phyloP scores from a whole-genome alignment of 768 basidiomycete species.

The Neoboletus subvelutipes region DNA sequence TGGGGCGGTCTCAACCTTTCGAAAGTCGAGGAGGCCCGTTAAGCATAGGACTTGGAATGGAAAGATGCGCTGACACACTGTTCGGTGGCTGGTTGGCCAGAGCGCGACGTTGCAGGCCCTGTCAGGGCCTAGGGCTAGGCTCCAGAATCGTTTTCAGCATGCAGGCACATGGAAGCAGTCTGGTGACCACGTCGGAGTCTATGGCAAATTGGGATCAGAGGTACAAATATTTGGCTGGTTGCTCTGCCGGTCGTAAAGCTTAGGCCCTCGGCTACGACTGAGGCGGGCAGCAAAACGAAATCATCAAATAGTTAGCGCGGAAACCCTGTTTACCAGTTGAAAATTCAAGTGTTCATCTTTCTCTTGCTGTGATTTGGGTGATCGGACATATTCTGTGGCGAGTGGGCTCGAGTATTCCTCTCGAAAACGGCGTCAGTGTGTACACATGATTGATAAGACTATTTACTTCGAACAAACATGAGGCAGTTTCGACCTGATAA shows the following conservation, averaged over 20 bases:
- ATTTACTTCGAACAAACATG: conserved; percentile 18
- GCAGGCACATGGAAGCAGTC: background rate
- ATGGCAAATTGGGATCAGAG: conserved; percentile 41
- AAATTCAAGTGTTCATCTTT: background rate
- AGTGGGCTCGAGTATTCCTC: conserved; percentile 63
- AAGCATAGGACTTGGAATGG: background rate
- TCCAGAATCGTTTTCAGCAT: background rate
- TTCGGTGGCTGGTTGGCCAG: too few species aligned
- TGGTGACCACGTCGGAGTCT: background rate
- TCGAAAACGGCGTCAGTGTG: conserved; percentile 66
- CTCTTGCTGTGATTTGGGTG: conserved; percentile 14
- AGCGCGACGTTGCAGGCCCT: too few species aligned
- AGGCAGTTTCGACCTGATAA: conserved; percentile 22
- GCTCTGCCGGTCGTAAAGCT: conserved; percentile 64
- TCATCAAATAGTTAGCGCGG: conserved; percentile 43
- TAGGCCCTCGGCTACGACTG: conserved; percentile 60
- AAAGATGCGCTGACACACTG: background rate
- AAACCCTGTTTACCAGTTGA: conserved; percentile 30
- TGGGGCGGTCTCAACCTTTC: background rate
- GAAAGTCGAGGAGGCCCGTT: background rate
- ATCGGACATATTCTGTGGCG: conserved; percentile 27
- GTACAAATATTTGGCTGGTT: conserved; percentile 66
- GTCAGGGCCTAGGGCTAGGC: too few species aligned
- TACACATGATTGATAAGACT: background rate
- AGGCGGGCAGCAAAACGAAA: conserved; percentile 73